These are phyloP conservation scores for Pyronema domesticum DNA, from an alignment of 495 filamentous ascomycete genomes.

Conservation along the genomic window DNA sequence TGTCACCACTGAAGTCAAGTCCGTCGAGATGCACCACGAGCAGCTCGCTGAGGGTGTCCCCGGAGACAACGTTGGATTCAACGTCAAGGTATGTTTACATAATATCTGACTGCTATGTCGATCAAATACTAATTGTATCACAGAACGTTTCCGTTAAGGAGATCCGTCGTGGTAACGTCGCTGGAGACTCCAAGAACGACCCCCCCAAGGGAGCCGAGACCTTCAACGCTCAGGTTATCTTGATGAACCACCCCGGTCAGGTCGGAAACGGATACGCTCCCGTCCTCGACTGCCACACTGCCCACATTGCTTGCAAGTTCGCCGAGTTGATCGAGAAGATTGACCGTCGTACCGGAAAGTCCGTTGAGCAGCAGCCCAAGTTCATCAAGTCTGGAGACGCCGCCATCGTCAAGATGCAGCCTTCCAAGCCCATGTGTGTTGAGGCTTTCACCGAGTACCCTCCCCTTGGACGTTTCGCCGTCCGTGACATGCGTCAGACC, in stretches of 20 bases:
- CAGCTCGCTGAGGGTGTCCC: conserved; percentile 90
- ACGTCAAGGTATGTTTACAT: conserved; percentile 40
- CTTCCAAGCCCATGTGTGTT: conserved; percentile 99
- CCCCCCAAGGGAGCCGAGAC: conserved; percentile 71
- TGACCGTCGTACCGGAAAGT: conserved; percentile 98
- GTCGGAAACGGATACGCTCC: conserved; percentile 97
- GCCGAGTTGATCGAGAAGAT: conserved; percentile 98
- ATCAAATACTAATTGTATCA: conserved; percentile 29
- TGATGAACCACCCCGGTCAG: conserved; percentile 99
- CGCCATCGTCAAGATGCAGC: conserved; percentile 99
- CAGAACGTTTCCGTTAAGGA: conserved; percentile 99
- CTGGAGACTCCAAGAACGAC: conserved; percentile 99
- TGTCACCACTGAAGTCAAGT: conserved; percentile 99
- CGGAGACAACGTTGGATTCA: conserved; percentile 99
- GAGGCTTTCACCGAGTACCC: conserved; percentile 99
- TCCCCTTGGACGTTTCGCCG: conserved; percentile 95
- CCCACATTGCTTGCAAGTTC: conserved; percentile 99
- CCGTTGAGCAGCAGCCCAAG: conserved; percentile 76
- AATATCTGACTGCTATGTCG: background rate
- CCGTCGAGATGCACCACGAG: conserved; percentile 97
- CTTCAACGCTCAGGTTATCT: conserved; percentile 99
- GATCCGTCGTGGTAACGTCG: conserved; percentile 99
- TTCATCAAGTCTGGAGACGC: conserved; percentile 99
- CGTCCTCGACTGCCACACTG: conserved; percentile 98
- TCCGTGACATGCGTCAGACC: conserved; percentile 84